These are phyloP conservation scores for Aspergillus calidoustus DNA, from an alignment of 2,329 filamentous ascomycete species.

Conservation along the genomic window DNA sequence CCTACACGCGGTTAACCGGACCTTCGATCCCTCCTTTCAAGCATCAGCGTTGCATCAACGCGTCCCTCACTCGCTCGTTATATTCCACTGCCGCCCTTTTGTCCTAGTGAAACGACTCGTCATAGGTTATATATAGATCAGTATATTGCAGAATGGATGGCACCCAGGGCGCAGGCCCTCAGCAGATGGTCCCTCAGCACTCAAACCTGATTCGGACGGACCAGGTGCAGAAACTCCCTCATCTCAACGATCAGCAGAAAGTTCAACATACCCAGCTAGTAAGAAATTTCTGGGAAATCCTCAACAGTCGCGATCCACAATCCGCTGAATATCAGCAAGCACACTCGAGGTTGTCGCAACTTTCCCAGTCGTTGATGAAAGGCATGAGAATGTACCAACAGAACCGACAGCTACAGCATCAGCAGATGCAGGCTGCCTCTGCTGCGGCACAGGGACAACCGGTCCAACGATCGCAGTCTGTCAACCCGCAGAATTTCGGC, in stretches of 20 bases:
- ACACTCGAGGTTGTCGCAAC: conserved; percentile 55
- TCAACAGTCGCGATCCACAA: conserved; percentile 54
- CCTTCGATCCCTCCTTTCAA: conserved; percentile 6
- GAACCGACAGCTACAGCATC: conserved; percentile 40
- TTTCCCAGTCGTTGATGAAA: conserved; percentile 57
- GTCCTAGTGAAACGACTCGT: neutral
- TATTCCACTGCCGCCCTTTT: neutral
- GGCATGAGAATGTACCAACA: conserved; percentile 54
- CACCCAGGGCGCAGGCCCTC: conserved; percentile 34
- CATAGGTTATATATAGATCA: neutral
- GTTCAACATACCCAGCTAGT: conserved; percentile 59
- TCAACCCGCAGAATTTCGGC: conserved; percentile 45
- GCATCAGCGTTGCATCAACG: conserved; percentile 4
- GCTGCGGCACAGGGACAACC: conserved; percentile 29
- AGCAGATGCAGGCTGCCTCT: conserved; percentile 33
- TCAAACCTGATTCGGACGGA: conserved; percentile 56
- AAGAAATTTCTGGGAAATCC: conserved; percentile 58
- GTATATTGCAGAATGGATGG: conserved; percentile 36
- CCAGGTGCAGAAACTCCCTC: conserved; percentile 57
- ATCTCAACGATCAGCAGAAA: conserved; percentile 60
- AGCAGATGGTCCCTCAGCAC: conserved; percentile 44
- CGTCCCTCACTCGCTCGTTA: neutral
- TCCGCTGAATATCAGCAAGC: conserved; percentile 56
- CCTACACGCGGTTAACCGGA: conserved; percentile 3
- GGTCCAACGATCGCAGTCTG: conserved; percentile 38